These are phyloP conservation scores for Globisporangium splendens DNA, from an alignment of 352 stramenopile species.

Conservation along the genomic window DNA sequence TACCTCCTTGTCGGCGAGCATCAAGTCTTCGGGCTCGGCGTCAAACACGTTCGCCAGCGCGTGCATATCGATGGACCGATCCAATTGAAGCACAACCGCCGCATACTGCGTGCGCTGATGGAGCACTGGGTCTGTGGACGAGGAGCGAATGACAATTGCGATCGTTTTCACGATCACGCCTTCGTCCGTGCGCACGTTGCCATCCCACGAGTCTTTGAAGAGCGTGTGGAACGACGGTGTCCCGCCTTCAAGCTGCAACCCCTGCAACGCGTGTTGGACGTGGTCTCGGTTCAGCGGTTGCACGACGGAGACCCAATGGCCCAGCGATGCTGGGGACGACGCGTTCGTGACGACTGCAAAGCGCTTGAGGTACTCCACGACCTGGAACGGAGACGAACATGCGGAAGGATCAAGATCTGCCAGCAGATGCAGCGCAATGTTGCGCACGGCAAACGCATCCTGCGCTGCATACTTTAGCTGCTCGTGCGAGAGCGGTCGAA, in stretches of 20 bases:
- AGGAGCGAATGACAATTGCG: slow-evolving; percentile 31
- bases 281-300: slow-evolving; percentile 21
- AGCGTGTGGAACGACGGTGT: slow-evolving; percentile 21
- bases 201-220: slow-evolving; percentile 16
- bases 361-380: slow-evolving; percentile 13
- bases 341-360: slow-evolving; percentile 21
- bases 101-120: slow-evolving; percentile 19
- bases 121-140: neutral
- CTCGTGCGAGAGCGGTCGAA: slow-evolving; percentile 28
- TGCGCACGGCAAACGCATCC: slow-evolving; percentile 48
- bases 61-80: slow-evolving; percentile 51
- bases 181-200: slow-evolving; percentile 8
- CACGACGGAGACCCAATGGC: slow-evolving; percentile 18
- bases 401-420: slow-evolving; percentile 24
- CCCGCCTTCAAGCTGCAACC: slow-evolving; percentile 15
- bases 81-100: slow-evolving; percentile 46
- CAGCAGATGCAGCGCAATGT: slow-evolving; percentile 38
- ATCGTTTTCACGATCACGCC: slow-evolving; percentile 67
- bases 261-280: slow-evolving; percentile 30
- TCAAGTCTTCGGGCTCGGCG: slow-evolving; percentile 25
- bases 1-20: slow-evolving; percentile 49
- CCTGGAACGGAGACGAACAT: neutral
- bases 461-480: slow-evolving; percentile 57
- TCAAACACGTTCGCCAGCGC: slow-evolving; percentile 26
- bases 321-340: slow-evolving; percentile 6